Evolutionary conservation across 495 filamentous ascomycete genomes (phyloP), one percentile per base, ranked within the genome.

Genomic region (Jackrogersella minutella): DNA sequence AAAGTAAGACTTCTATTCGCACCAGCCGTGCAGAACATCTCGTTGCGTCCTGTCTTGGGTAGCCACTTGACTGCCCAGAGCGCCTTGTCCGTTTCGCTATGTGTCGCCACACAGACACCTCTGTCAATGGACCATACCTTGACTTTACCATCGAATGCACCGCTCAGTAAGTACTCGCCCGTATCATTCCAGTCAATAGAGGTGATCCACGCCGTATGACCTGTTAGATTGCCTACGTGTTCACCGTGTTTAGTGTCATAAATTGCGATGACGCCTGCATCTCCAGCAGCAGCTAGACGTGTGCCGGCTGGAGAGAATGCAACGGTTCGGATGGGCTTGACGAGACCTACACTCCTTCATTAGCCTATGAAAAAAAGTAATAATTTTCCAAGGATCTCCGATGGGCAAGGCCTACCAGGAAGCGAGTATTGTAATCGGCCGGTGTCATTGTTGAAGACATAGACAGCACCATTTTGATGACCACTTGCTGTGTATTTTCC

Each of bases 111-210:
- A 74, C 95, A 98, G 16, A 80, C 81, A 39, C 87, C 86, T 51
- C 84, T 85, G 22, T 96, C 91, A 40, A 96, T 87, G 5, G 91
- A 92, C 95, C 95, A 98, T 33, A 98, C 92, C 74, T 96, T 97
- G 21, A 89, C 90, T 76, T 96, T 97, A 28, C 94, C 94, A 71
- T 98, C 93, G 63, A 92, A 89, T 0, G 91, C 87, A 2, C 93
- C 91, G 74, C 90, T 94, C 5, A 97, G 82, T 31, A 99, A 81
- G 76, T 92, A 96, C 73, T 98, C 94, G 37, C 95, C 95, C n/a
- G 91, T 95, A 66, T 88, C 83, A 73, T 88, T 98, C 93, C 93
- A 99, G 58, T 95, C 90, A 40, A 99, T 81, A 19, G 89, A 90
- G 50, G 94, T 86, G 44, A 98, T 86, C 94, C 94, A 98, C 28